A percentile compares a stretch with the other conserved stretches of the same genome.
Conservation (phyloP, 2,329 filamentous ascomycete genomes). For the Saccharata proteae region DNA sequence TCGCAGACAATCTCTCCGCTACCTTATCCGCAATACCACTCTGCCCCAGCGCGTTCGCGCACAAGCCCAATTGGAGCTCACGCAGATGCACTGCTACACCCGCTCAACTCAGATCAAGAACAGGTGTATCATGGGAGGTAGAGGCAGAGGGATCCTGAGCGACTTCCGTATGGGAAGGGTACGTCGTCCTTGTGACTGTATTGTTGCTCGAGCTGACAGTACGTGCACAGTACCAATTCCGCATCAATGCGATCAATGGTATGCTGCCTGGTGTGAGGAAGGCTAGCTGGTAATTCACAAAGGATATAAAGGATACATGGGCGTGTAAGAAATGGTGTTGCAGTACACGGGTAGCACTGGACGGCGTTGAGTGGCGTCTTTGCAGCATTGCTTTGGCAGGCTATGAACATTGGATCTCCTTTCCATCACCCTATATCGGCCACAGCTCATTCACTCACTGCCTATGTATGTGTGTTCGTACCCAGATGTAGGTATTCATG, state of each 20-base stretch:
- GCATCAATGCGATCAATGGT: constrained; percentile 75
- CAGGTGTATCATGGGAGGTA: constrained; percentile 84
- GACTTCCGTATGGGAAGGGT: constrained; percentile 90
- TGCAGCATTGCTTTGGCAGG: too few relatives aligned
- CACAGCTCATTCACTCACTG: too few relatives aligned
- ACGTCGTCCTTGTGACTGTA: constrained; percentile 28
- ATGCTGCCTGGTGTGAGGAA: constrained; percentile 87
- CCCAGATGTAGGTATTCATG: too few relatives aligned
- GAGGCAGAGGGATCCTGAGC: constrained; percentile 75
- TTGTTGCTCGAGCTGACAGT: neutral
- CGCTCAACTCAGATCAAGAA: constrained; percentile 88
- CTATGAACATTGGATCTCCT: too few relatives aligned
- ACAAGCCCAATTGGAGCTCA: constrained; percentile 83
- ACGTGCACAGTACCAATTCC: constrained; percentile 67
- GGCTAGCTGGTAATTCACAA: constrained; percentile 95
- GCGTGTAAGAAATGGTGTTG: too few relatives aligned
- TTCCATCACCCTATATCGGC: too few relatives aligned
- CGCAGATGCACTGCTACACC: constrained; percentile 94
- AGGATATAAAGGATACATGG: too few relatives aligned
- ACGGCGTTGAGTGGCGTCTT: too few relatives aligned
- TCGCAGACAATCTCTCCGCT: constrained; percentile 62
- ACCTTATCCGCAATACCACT: constrained; percentile 86
- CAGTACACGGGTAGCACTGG: too few relatives aligned
- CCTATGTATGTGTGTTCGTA: too few relatives aligned
- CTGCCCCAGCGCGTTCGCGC: constrained; percentile 72